Base-by-base conservation (phyloP, 2,329 filamentous ascomycete species). In the Verticillium tricorpus region DNA sequence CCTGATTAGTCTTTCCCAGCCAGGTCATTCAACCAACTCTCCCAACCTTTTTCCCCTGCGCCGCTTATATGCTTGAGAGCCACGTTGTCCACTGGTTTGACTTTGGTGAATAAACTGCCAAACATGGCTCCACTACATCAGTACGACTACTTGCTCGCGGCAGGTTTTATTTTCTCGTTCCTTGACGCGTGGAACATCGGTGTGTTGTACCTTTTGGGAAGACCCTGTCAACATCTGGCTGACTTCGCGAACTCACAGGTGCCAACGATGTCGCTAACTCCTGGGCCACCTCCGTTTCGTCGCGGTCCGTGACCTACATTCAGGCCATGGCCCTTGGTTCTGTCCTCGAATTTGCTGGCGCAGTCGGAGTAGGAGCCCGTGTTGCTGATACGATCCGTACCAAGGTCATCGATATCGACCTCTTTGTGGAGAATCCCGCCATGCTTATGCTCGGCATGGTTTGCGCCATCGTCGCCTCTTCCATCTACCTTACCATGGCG, bases 161-260 rank as follows among this genome's bases (percentile, higher is more conserved):
- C 89, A 60, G 85, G 83, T 74, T 85, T 83, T 60, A 80, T 89
- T 63, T 89, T 89, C 72, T 84, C 86, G 63, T 84, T 86, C 70
- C 82, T 89, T 45, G 86, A 89, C 71, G 85, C 85, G 60, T 89
- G 84, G 83, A 89, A 88, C 70, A 88, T 87, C 66, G 85, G 85
- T 79, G 72, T 63, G 73, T 39, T 5, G n/a, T 31, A 52, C 37
- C 35, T 11, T 31, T 31, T 25, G 15, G 7, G 12, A 15, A 15
- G 50, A 39, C 19, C 12, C 35, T n/a, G 32, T n/a, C 7, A 7
- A 31, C 32, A 9, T 28, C 12, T 37, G 25, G 25, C 25, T 25
- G 25, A 25, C 25, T 25, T 25, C 25, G 25, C 25, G 25, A 6
- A 3, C 12, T 3, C 11, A 2, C 28, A 68, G 68, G 68, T 61